These are phyloP conservation scores for Colletotrichum brevisporum DNA, from an alignment of 2,329 filamentous ascomycete genomes.

Conservation along the genomic window DNA sequence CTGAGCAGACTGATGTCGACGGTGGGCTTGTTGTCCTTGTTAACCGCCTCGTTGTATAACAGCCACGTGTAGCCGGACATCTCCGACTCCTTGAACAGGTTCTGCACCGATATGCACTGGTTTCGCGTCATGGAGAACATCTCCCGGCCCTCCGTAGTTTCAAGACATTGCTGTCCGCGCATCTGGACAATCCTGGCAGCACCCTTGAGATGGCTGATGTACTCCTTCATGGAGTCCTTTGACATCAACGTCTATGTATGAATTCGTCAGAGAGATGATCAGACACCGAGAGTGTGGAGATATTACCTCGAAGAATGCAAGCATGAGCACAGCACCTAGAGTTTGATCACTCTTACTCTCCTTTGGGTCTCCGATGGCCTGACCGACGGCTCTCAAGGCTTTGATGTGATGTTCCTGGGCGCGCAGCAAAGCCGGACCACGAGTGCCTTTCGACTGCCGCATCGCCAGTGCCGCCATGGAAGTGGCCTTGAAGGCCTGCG, in stretches of 20 bases:
- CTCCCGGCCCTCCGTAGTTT: constrained; percentile 40
- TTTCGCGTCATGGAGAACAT: constrained; percentile 44
- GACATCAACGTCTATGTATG: constrained; percentile 33
- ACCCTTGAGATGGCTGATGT: constrained; percentile 44
- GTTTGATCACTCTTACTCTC: constrained; percentile 38
- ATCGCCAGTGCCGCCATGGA: constrained; percentile 39
- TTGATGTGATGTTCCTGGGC: constrained; percentile 40
- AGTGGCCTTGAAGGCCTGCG: constrained; percentile 38
- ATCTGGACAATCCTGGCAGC: constrained; percentile 43
- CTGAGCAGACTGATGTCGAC: constrained; percentile 39
- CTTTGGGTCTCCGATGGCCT: constrained; percentile 34
- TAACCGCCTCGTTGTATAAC: constrained; percentile 35
- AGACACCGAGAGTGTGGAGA: accelerated
- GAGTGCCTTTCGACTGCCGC: constrained; percentile 23
- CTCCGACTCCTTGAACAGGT: constrained; percentile 38
- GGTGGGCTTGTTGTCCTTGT: constrained; percentile 33
- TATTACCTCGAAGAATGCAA: constrained; percentile 41
- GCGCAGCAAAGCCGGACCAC: constrained; percentile 18
- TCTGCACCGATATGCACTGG: constrained; percentile 41
- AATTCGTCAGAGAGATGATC: neutral
- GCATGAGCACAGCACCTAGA: constrained; percentile 39
- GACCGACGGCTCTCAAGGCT: constrained; percentile 34
- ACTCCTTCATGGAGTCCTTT: constrained; percentile 42
- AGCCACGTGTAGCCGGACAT: constrained; percentile 41
- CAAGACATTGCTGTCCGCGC: constrained; percentile 35